phyloP scores from a whole-genome alignment of 176 grass and related monocot genomes.

The Eragrostis nindensis region DNA sequence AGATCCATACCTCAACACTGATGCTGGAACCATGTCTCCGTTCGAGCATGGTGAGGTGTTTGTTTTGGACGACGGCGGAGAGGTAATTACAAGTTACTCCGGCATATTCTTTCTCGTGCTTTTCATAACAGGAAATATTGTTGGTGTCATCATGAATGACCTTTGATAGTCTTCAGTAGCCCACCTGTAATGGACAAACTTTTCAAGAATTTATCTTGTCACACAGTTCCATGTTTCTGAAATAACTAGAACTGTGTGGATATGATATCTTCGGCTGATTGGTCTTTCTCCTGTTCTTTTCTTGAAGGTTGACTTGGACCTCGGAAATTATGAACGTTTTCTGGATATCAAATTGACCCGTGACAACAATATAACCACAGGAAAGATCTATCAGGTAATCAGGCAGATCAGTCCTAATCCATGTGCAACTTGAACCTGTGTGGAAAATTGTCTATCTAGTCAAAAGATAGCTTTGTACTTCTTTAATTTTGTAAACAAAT shows the following conservation, averaged over 20 bases:
- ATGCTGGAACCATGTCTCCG: conserved; percentile 99
- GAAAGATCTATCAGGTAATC: conserved; percentile 96
- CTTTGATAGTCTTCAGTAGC: conserved; percentile 2
- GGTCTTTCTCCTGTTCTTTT: conserved; percentile 24
- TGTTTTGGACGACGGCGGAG: conserved; percentile 96
- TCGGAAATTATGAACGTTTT: conserved; percentile 98
- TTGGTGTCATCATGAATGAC: conserved; percentile 11
- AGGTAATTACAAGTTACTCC: conserved; percentile 61
- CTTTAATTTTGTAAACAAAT: background rate
- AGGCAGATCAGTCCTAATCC: conserved; percentile 32
- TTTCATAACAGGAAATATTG: conserved; percentile 16
- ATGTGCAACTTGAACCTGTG: conserved; percentile 19
- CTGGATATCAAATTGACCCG: conserved; percentile 93
- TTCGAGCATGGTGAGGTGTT: conserved; percentile 96
- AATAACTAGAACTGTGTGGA: conserved; percentile 17
- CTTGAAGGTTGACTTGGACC: conserved; percentile 93
- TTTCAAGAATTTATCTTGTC: conserved; percentile 20
- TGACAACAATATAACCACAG: conserved; percentile 98
- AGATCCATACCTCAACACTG: conserved; percentile 99
- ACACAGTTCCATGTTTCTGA: conserved; percentile 22
- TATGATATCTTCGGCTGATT: conserved; percentile 39
- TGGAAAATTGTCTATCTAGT: conserved; percentile 37
- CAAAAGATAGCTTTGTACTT: conserved; percentile 37
- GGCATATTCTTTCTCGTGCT: conserved; percentile 26
- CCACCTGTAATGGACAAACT: conserved; percentile 3